Percentiles rank a stretch among this genome's conserved stretches.
phyloP scores from a whole-genome alignment of 441 rosid species.

The Bocquillonia castaneifolia region DNA sequence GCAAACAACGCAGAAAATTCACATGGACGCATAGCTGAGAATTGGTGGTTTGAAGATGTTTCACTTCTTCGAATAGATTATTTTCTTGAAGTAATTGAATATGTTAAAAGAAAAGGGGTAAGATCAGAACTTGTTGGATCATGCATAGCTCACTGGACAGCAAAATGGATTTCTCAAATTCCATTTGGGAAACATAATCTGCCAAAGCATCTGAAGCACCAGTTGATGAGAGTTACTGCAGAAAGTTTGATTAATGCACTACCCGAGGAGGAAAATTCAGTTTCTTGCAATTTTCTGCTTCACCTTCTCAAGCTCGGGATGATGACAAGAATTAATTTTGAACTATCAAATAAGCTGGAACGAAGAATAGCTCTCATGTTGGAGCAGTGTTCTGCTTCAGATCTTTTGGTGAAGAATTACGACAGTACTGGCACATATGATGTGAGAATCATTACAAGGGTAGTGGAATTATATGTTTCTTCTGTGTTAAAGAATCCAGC shows the following conservation, averaged over 20 bases:
- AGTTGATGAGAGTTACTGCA: constrained; percentile 30
- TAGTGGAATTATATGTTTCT: constrained; percentile 34
- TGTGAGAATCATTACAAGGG: constrained; percentile 31
- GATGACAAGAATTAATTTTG: constrained; percentile 27
- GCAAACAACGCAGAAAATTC: constrained; percentile 13
- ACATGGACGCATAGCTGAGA: constrained; percentile 17
- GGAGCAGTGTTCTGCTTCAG: constrained; percentile 39
- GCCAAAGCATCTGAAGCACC: constrained; percentile 28
- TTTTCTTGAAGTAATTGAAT: constrained; percentile 44
- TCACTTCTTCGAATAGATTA: constrained; percentile 51
- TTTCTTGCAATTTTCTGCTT: constrained; percentile 54
- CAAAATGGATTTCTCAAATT: constrained; percentile 42
- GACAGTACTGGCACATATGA: constrained; percentile 33
- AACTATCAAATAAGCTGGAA: constrained; percentile 28
- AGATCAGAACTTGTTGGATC: constrained; percentile 42
- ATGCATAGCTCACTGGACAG: constrained; percentile 45
- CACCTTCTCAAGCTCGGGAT: constrained; percentile 43
- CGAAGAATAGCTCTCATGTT: constrained; percentile 35
- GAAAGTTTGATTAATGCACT: constrained; percentile 45
- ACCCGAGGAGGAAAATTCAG: constrained; percentile 40
- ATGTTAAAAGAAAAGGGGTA: constrained; percentile 36
- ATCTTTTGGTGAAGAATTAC: constrained; percentile 42
- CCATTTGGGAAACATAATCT: constrained; percentile 26
- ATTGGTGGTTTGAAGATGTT: constrained; percentile 64
- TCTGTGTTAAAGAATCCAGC: constrained; percentile 22